These are phyloP conservation scores for Stephania cephalantha DNA, from an alignment of 164 flowering plant genomes.

Conservation along the genomic window DNA sequence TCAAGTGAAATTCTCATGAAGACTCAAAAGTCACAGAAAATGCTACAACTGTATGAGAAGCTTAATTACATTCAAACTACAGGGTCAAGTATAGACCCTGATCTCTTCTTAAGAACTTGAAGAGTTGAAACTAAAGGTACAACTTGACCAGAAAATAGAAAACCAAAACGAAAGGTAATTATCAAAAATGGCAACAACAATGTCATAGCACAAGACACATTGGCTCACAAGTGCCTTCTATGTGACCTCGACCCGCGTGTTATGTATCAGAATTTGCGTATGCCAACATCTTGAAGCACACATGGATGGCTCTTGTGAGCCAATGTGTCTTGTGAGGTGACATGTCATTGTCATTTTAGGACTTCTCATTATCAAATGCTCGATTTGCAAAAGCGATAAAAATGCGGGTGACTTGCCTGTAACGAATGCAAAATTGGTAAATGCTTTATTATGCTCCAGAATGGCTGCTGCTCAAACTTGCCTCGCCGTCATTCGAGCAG, in stretches of 20 bases:
- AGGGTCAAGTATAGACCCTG: not conserved
- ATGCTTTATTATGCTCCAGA: not conserved
- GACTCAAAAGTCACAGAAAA: not conserved
- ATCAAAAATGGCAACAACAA: not conserved
- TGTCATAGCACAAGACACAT: too few species aligned
- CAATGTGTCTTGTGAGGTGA: too few species aligned
- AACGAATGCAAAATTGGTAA: not conserved
- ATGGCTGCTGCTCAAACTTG: not conserved
- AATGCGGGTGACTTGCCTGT: not conserved
- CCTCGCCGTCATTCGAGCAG: conserved; percentile 16
- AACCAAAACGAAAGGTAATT: not conserved
- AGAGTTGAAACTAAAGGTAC: not conserved
- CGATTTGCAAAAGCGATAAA: not conserved
- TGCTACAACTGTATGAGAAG: not conserved
- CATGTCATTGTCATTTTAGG: too few species aligned
- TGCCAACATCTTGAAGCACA: too few species aligned
- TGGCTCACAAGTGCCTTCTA: too few species aligned
- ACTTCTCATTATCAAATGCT: not conserved
- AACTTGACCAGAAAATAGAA: not conserved
- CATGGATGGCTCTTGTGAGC: too few species aligned
- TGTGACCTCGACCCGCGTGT: too few species aligned
- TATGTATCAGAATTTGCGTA: too few species aligned
- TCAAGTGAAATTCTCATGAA: too few species aligned
- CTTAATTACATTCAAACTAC: not conserved
- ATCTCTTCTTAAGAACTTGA: not conserved